phyloP scores from a whole-genome alignment of 805 yeast genomes.

The Lachancea sp. region DNA sequence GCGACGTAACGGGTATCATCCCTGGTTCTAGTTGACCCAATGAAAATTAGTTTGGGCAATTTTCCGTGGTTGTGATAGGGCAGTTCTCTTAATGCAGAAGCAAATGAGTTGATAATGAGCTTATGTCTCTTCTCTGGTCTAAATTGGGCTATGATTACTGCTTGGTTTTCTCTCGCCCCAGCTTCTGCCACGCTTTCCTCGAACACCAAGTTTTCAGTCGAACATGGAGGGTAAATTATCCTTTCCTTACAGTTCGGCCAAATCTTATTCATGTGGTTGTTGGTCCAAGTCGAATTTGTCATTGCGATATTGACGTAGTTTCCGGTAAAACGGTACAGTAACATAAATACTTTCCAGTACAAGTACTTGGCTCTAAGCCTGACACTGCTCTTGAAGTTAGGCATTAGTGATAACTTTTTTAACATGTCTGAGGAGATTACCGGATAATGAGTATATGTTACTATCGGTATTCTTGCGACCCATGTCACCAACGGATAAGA shows the following conservation, averaged over 20 bases:
- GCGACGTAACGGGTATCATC: constrained; percentile 58
- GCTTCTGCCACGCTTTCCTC: constrained; percentile 14
- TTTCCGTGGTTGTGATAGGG: constrained; percentile 3
- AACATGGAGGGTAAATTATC: constrained; percentile 85
- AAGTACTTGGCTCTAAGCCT: constrained; percentile 38
- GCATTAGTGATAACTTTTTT: constrained; percentile 41
- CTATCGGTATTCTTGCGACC: constrained; percentile 62
- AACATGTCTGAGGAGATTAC: constrained; percentile 86
- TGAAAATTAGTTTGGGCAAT: constrained; percentile 56
- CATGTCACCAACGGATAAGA: constrained; percentile 59
- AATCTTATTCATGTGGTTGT: constrained; percentile 56
- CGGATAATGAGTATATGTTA: constrained; percentile 93
- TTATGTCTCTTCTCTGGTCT: constrained; percentile 91
- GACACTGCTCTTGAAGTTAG: constrained; percentile 11
- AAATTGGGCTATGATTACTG: constrained; percentile 70
- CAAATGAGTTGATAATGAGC: constrained; percentile 59
- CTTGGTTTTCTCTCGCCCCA: constrained; percentile 33
- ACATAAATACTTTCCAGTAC: constrained; percentile 70
- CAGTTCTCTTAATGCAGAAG: constrained; percentile 40
- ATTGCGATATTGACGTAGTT: constrained; percentile 56
- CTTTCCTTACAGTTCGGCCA: constrained; percentile 49
- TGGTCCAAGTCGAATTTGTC: constrained; percentile 91
- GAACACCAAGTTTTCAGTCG: constrained; percentile 48
- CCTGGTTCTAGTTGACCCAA: constrained; percentile 77
- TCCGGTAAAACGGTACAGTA: constrained; percentile 61